Percentiles rank a stretch among this genome's conserved stretches.
Evolutionary conservation across 495 filamentous ascomycete genomes (phyloP).

Genomic region (Jackrogersella minutella): DNA sequence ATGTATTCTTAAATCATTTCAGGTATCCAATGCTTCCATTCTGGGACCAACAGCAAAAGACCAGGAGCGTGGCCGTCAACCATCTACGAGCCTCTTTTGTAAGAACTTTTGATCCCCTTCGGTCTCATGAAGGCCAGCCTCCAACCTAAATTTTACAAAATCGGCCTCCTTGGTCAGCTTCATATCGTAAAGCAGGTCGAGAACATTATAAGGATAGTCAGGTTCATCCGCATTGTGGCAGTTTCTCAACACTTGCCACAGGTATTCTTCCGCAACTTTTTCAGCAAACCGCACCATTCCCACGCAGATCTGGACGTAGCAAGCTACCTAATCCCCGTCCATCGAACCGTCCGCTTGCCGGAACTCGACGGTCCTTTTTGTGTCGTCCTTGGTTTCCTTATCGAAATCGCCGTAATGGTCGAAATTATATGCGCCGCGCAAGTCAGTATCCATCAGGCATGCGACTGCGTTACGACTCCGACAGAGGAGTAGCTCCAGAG

Average conservation of each 20-base stretch:
- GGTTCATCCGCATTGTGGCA: not conserved
- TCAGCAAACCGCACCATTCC: conserved; percentile 14
- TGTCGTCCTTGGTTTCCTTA: not conserved
- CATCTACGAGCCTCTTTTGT: too few species aligned
- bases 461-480: not conserved
- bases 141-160: not conserved
- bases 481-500: not conserved
- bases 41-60: too few species aligned
- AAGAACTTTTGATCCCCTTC: not conserved
- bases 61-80: too few species aligned
- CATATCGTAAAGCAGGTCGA: conserved; percentile 16
- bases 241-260: conserved; percentile 9
- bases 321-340: conserved; percentile 14
- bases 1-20: too few species aligned
- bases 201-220: not conserved
- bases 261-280: not conserved
- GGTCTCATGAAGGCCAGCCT: not conserved
- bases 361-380: conserved; percentile 5
- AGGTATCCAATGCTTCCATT: too few species aligned
- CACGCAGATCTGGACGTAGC: conserved; percentile 3
- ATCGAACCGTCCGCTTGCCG: conserved; percentile 1
- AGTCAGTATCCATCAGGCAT: not conserved
- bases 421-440: conserved; percentile 9
- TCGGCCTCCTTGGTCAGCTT: conserved; percentile 6
- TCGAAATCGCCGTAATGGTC: not conserved